phyloP scores from a whole-genome alignment of 2,329 filamentous ascomycete species.

The Alternaria viburni region DNA sequence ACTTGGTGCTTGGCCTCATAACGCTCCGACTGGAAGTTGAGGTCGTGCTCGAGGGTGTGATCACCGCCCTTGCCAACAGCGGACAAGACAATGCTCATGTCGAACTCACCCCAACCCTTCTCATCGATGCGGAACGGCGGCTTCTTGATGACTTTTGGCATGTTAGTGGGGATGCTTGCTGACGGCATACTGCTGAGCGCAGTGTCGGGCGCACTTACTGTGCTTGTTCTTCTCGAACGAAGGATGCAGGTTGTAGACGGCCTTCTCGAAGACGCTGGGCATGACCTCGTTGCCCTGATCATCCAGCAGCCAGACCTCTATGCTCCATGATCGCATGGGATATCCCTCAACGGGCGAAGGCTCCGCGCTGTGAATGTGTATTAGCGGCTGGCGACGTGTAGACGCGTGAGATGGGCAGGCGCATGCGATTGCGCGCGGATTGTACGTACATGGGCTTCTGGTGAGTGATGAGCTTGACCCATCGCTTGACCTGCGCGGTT shows the following conservation, averaged over 20 bases:
- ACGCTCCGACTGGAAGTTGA: slow-evolving; percentile 82
- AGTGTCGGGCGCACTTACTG: slow-evolving; percentile 59
- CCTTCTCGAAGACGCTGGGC: slow-evolving; percentile 88
- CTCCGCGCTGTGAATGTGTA: slow-evolving; percentile 67
- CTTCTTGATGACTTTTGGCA: slow-evolving; percentile 66
- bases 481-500: slow-evolving; percentile 72
- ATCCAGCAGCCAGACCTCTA: slow-evolving; percentile 83
- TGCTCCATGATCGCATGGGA: slow-evolving; percentile 91
- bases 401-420: slow-evolving; percentile 15
- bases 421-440: slow-evolving; percentile 21
- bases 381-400: slow-evolving; percentile 20
- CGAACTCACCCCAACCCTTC: slow-evolving; percentile 98
- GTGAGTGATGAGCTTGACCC: slow-evolving; percentile 90
- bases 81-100: slow-evolving; percentile 85
- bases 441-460: slow-evolving; percentile 81
- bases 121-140: slow-evolving; percentile 89
- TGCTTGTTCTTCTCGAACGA: slow-evolving; percentile 88
- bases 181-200: not conserved
- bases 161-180: not conserved
- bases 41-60: slow-evolving; percentile 79
- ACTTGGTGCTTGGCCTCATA: slow-evolving; percentile 86
- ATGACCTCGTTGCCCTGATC: slow-evolving; percentile 84
- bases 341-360: slow-evolving; percentile 83
- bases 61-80: slow-evolving; percentile 86
- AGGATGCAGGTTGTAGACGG: slow-evolving; percentile 89